These are phyloP conservation scores for Nemophila menziesii DNA, from an alignment of 257 asterid species.

Conservation along the genomic window DNA sequence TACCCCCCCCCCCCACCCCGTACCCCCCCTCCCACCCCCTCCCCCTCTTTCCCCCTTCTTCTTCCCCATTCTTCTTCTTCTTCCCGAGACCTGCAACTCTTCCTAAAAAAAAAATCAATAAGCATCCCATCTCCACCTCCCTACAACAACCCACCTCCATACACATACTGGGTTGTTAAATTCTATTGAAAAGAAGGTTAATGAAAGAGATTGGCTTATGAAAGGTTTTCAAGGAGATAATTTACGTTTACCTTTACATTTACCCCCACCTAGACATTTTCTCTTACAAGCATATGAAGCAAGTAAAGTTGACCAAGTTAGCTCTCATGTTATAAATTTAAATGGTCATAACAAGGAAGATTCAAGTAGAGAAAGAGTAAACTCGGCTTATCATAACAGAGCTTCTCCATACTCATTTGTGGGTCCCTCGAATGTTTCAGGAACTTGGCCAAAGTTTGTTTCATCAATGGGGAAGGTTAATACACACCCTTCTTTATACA, in stretches of 20 bases:
- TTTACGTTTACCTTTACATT: slow-evolving; percentile 26
- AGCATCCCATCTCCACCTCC: no score
- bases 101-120: no score
- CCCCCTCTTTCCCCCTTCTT: no score
- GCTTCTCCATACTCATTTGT: slow-evolving; percentile 37
- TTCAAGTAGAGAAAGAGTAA: slow-evolving; percentile 31
- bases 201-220: slow-evolving; percentile 42
- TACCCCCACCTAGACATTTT: no score
- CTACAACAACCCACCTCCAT: no score
- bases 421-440: slow-evolving; percentile 27
- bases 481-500: slow-evolving; percentile 26
- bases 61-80: no score
- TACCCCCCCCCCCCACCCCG: no score
- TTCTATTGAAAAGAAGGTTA: slow-evolving; percentile 32
- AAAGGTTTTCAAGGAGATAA: slow-evolving; percentile 36
- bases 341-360: slow-evolving; percentile 34
- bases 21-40: no score
- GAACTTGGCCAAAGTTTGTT: slow-evolving; percentile 41
- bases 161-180: slow-evolving; percentile 20
- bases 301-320: slow-evolving; percentile 27
- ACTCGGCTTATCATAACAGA: slow-evolving; percentile 20
- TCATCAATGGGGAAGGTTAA: slow-evolving; percentile 60
- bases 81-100: no score
- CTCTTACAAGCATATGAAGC: no score
- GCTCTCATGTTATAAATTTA: slow-evolving; percentile 24